Percentiles rank a stretch among this genome's conserved stretches.
phyloP scores from a whole-genome alignment of 768 basidiomycete genomes.

The Russula sp. region DNA sequence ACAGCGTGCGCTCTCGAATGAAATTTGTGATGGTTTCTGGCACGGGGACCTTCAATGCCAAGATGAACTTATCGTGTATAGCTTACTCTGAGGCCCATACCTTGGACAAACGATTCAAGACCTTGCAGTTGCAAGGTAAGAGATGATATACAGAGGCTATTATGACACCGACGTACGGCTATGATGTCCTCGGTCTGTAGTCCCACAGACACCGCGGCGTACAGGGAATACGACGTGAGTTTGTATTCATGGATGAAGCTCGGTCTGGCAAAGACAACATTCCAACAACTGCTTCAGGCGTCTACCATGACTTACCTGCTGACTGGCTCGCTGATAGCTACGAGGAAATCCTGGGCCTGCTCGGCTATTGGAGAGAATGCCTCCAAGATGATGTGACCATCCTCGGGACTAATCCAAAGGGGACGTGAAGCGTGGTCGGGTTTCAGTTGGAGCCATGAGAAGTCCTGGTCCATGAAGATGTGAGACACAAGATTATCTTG shows the following conservation, averaged over 20 bases:
- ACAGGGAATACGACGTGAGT: constrained; percentile 94
- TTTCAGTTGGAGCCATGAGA: constrained; percentile 82
- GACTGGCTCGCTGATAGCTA: constrained; percentile 97
- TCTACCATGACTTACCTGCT: constrained; percentile 67
- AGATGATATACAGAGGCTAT: constrained; percentile 29
- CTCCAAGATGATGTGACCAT: constrained; percentile 92
- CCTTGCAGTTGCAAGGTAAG: constrained; percentile 41
- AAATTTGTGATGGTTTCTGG: constrained; percentile 80
- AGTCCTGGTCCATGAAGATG: constrained; percentile 82
- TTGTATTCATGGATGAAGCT: constrained; percentile 99
- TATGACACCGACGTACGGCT: constrained; percentile 55
- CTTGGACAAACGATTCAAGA: constrained; percentile 78
- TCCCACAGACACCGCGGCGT: constrained; percentile 98
- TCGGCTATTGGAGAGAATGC: constrained; percentile 97
- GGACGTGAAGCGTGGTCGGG: constrained; percentile 88
- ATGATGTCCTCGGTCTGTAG: constrained; percentile 98
- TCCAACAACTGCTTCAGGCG: constrained; percentile 30
- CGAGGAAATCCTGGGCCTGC: constrained; percentile 96
- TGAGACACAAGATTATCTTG: constrained; percentile 75
- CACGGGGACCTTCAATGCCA: constrained; percentile 70
- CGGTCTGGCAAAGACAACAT: constrained; percentile 50
- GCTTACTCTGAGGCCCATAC: constrained; percentile 33
- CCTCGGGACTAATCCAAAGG: constrained; percentile 92
- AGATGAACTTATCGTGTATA: constrained; percentile 4
- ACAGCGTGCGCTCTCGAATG: constrained; percentile 89